Base-by-base conservation (phyloP, 371 early-diverging fungal genomes). In the Mucor racemosus region DNA sequence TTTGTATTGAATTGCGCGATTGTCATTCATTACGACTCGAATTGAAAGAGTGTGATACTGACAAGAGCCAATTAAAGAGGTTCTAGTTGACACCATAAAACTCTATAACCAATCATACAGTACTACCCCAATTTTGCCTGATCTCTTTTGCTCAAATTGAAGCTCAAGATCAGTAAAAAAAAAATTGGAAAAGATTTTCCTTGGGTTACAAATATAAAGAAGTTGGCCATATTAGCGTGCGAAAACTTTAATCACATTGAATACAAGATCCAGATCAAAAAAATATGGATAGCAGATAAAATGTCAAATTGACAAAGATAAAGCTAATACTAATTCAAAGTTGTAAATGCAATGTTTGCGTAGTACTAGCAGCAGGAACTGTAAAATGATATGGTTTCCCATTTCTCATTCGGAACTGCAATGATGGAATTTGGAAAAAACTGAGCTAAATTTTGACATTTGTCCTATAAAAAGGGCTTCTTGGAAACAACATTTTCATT, bases 61-160 rank as follows among this genome's bases (percentile, higher is more conserved):
- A 34, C 48, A 36, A 19, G 46, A 21, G 8, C 62, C 62, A 62
- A 62, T 62, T 14, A 62, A 26, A 62, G 14, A n/a, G 36, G 26
- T 31, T 6, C 14, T 62, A 34, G 62, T 38, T 62, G 62, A 62
- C 54, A 53, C 62, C 62, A 62, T 62, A 36, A 26, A 50, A 11
- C 26, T 26, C 21, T 9, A 9, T 19, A 21, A 38, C 62, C 62
- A 62, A 46, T 62, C 39, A 53, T 40, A 62, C 48, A 38, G 3
- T 15, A 10, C 21, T 50, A 36, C 36, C 14, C 17, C 26, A 31
- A 41, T 60, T 42, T 54, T 62, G 39, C 62, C 31, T 19, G 39
- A 62, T 62, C 62, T 62, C 38, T 33, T 46, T 35, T 46, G 31
- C 9, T n/a, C 42, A 21, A 60, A 59, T 34, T 55, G 34, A 55